Percentiles rank a stretch among this genome's conserved stretches.
phyloP scores from a whole-genome alignment of 129 eudicot genomes.

The Tanacetum coccineum region DNA sequence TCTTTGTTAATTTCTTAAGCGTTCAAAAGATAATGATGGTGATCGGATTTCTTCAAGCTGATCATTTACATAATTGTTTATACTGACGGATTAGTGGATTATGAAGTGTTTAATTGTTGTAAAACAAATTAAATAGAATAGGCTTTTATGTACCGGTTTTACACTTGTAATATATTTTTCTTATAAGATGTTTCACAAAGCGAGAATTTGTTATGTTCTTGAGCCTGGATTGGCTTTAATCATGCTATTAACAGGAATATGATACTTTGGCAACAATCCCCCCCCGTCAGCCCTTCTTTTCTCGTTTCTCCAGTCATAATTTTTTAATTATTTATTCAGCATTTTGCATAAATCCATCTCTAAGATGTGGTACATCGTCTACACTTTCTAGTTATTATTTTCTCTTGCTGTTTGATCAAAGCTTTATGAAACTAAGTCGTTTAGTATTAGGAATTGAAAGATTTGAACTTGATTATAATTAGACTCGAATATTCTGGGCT shows the following conservation, averaged over 20 bases:
- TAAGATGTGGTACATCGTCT: not conserved
- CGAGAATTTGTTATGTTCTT: not conserved
- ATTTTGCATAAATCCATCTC: not conserved
- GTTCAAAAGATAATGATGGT: not conserved
- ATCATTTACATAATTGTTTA: not conserved
- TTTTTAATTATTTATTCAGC: constrained; percentile 4
- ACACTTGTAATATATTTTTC: not conserved
- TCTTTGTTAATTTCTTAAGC: not conserved
- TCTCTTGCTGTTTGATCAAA: not conserved
- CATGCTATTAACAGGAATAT: too few relatives aligned
- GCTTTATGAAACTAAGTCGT: not conserved
- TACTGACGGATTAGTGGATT: not conserved
- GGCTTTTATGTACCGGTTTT: not conserved
- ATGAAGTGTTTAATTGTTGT: not conserved
- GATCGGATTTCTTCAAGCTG: not conserved
- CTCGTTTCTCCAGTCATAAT: not conserved
- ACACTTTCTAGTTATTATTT: not conserved
- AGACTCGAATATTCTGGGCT: constrained; percentile 19
- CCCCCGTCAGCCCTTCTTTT: not conserved
- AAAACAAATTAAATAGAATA: not conserved
- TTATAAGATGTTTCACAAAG: not conserved
- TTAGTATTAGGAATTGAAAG: not conserved
- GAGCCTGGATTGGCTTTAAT: too few relatives aligned
- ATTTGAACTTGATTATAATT: constrained; percentile 2
- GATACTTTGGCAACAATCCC: not conserved